Conservation (phyloP, 345 rosid species). For the Nasturtium officinale region DNA sequence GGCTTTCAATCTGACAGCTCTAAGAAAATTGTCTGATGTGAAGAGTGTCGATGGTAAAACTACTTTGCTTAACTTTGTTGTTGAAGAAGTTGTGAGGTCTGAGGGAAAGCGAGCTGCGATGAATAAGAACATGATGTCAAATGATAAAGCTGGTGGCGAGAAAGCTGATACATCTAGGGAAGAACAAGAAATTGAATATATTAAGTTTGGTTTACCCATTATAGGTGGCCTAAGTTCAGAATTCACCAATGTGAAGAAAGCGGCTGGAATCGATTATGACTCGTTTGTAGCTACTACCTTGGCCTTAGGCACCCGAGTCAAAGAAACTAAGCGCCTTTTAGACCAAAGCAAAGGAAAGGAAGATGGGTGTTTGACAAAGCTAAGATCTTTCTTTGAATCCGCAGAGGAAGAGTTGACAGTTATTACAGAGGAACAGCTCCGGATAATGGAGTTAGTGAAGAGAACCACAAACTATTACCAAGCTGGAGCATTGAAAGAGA, state of each 20-base stretch:
- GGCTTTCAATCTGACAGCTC: conserved; percentile 71
- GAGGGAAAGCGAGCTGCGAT: conserved; percentile 77
- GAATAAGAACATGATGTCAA: conserved; percentile 48
- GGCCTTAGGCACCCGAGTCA: conserved; percentile 48
- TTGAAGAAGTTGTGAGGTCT: conserved; percentile 71
- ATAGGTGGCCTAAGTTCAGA: conserved; percentile 74
- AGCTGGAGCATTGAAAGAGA: conserved; percentile 64
- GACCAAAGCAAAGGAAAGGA: conserved; percentile 44
- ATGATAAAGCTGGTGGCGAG: conserved; percentile 40
- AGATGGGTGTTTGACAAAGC: conserved; percentile 55
- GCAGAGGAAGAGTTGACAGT: conserved; percentile 63
- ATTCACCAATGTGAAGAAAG: conserved; percentile 74
- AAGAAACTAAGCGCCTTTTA: conserved; percentile 53
- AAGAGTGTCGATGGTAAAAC: conserved; percentile 83
- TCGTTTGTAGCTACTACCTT: conserved; percentile 52
- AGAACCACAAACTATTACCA: conserved; percentile 81
- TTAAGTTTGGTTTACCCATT: conserved; percentile 69
- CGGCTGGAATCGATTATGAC: conserved; percentile 66
- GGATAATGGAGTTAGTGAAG: conserved; percentile 66
- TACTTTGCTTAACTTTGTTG: conserved; percentile 83
- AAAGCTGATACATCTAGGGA: conserved; percentile 48
- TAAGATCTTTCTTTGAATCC: conserved; percentile 56
- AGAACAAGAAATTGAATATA: conserved; percentile 61
- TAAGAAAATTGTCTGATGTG: conserved; percentile 81
- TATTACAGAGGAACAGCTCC: conserved; percentile 53